These are phyloP conservation scores for Bipolaris bicolor DNA, from an alignment of 2,329 filamentous ascomycete species.

Conservation along the genomic window DNA sequence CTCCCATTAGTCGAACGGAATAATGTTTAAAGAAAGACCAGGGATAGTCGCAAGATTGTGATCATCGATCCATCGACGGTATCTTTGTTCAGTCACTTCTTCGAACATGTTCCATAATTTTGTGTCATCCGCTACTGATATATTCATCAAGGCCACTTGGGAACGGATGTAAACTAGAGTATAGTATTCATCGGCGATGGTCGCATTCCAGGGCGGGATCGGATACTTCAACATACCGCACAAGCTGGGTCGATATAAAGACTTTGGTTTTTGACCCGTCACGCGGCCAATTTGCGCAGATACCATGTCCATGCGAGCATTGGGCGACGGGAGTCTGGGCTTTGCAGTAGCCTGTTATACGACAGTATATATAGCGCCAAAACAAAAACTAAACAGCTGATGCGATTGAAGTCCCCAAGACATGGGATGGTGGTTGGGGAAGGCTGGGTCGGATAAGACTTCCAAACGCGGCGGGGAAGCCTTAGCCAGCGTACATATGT, in stretches of 20 bases:
- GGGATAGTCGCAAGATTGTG: background rate
- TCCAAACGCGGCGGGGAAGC: background rate
- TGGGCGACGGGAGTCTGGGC: background rate
- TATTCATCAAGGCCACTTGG: background rate
- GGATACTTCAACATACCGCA: background rate
- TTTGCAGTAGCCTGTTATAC: background rate
- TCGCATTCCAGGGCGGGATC: background rate
- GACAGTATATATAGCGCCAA: no score
- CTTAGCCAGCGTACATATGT: no score
- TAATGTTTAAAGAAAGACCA: background rate
- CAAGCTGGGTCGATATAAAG: background rate
- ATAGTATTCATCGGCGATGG: background rate
- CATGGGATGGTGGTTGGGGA: background rate
- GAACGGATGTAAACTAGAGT: background rate
- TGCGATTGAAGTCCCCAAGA: background rate
- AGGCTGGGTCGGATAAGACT: conserved; percentile 1
- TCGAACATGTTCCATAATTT: background rate
- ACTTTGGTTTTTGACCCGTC: conserved; percentile 2
- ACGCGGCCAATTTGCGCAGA: background rate
- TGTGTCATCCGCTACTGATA: background rate
- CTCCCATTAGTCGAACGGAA: no score
- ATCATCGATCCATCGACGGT: background rate
- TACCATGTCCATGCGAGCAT: background rate
- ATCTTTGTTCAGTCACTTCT: background rate
- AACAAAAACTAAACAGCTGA: no score